Evolutionary conservation across 306 rosid genomes (phyloP).

Genomic region (Cotoneaster glaucophyllus): DNA sequence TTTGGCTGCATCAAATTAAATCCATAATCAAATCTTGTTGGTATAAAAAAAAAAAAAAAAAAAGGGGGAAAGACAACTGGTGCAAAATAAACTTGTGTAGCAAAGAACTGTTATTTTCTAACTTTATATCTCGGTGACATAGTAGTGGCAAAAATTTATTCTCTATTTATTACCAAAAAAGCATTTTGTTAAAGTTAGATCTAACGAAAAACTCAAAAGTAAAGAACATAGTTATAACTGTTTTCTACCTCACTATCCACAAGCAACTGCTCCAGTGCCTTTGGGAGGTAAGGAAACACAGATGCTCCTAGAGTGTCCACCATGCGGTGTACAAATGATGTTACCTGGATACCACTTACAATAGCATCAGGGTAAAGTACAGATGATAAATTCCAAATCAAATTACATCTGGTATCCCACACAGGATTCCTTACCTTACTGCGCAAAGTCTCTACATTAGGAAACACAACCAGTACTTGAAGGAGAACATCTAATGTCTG

Average conservation of each 20-base stretch:
- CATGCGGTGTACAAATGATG: slow-evolving; percentile 96
- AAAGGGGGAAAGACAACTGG: not conserved
- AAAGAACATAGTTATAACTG: not conserved
- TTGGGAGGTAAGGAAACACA: slow-evolving; percentile 90
- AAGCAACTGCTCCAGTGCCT: slow-evolving; percentile 85
- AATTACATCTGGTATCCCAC: slow-evolving; percentile 2
- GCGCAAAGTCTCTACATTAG: slow-evolving; percentile 67
- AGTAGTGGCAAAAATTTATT: not conserved
- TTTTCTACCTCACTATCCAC: slow-evolving; percentile 71
- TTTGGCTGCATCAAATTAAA: slow-evolving; percentile 64
- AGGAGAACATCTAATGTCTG: slow-evolving; percentile 94
- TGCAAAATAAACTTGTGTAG: not conserved
- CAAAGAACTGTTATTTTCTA: not conserved
- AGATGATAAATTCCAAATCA: slow-evolving; percentile 1
- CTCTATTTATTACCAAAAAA: not conserved
- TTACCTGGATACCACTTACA: slow-evolving; percentile 48
- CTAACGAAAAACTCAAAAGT: not conserved
- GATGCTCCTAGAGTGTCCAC: slow-evolving; percentile 85
- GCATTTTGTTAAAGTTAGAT: not conserved
- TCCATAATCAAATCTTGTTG: not conserved
- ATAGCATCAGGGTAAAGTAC: slow-evolving; percentile 19
- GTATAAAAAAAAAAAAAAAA: not conserved
- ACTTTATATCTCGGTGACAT: not conserved
- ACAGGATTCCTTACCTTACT: slow-evolving; percentile 45
- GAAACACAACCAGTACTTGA: slow-evolving; percentile 77